phyloP scores from a whole-genome alignment of 257 asterid genomes.

The Jaltomata sinuosa region DNA sequence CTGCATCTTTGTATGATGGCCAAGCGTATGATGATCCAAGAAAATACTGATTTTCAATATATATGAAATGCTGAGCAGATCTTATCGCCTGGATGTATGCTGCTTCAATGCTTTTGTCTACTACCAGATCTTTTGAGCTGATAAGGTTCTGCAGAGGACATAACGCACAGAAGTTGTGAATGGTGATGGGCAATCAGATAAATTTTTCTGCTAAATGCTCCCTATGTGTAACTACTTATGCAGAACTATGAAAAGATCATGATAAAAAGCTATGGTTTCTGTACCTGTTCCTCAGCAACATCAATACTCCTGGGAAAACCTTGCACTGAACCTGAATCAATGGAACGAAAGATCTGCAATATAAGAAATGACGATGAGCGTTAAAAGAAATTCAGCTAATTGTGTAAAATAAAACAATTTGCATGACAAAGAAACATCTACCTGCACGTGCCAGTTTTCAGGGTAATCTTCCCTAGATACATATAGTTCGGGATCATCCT shows the following conservation, averaged over 20 bases:
- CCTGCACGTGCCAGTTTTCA: slow-evolving; percentile 96
- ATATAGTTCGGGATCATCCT: slow-evolving; percentile 59
- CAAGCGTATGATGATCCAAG: slow-evolving; percentile 92
- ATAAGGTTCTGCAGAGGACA: slow-evolving; percentile 47
- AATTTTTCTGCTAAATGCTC: background rate
- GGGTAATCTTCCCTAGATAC: slow-evolving; percentile 47
- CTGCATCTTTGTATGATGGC: slow-evolving; percentile 88
- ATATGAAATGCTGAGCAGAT: slow-evolving; percentile 85
- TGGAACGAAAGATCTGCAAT: slow-evolving; percentile 80
- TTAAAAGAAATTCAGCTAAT: slow-evolving; percentile 7
- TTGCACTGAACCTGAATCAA: slow-evolving; percentile 79
- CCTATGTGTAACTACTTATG: background rate
- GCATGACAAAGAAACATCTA: slow-evolving; percentile 11
- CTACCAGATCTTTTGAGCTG: slow-evolving; percentile 60
- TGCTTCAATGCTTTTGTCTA: slow-evolving; percentile 74
- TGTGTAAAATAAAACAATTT: slow-evolving; percentile 1
- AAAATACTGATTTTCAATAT: slow-evolving; percentile 85
- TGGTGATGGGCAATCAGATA: background rate
- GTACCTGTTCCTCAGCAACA: slow-evolving; percentile 53
- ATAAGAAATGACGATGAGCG: background rate
- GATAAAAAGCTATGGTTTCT: background rate
- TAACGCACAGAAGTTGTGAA: background rate
- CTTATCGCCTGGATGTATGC: slow-evolving; percentile 86
- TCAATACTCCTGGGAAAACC: slow-evolving; percentile 62
- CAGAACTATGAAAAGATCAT: background rate